These are phyloP conservation scores for Penicillium dipodomyicola DNA, from an alignment of 495 filamentous ascomycete genomes.

Conservation along the genomic window DNA sequence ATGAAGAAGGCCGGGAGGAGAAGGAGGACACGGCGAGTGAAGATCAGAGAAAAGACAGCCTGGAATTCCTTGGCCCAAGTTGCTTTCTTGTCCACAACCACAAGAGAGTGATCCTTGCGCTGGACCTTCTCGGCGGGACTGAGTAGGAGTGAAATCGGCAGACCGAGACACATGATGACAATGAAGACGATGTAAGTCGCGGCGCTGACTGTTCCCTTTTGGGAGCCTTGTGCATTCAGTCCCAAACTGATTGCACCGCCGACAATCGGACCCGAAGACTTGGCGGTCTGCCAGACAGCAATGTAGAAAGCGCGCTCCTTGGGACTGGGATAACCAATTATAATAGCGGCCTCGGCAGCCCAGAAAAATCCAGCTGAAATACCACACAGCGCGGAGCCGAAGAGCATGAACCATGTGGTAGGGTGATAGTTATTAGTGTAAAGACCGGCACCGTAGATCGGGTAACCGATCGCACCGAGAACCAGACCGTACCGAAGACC, in stretches of 20 bases:
- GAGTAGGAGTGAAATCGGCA: slow-evolving; percentile 29
- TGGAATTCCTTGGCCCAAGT: slow-evolving; percentile 34
- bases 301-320: slow-evolving; percentile 54
- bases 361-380: slow-evolving; percentile 66
- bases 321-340: slow-evolving; percentile 60
- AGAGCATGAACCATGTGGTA: slow-evolving; percentile 59
- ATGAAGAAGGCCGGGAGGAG: slow-evolving; percentile 36
- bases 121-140: slow-evolving; percentile 36
- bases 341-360: slow-evolving; percentile 64
- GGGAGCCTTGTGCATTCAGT: slow-evolving; percentile 28
- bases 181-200: slow-evolving; percentile 36
- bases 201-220: slow-evolving; percentile 27
- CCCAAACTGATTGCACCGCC: slow-evolving; percentile 35
- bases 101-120: slow-evolving; percentile 31
- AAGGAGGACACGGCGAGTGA: slow-evolving; percentile 29
- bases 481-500: slow-evolving; percentile 59
- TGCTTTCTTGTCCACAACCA: slow-evolving; percentile 30
- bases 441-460: slow-evolving; percentile 51
- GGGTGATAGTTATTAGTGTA: slow-evolving; percentile 65
- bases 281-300: slow-evolving; percentile 37
- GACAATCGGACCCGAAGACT: slow-evolving; percentile 33
- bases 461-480: slow-evolving; percentile 50
- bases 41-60: slow-evolving; percentile 27
- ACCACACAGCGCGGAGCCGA: slow-evolving; percentile 63
- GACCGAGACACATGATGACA: slow-evolving; percentile 37